phyloP scores from a whole-genome alignment of 2,329 filamentous ascomycete genomes.

The Aspergillus puulaauensis region DNA sequence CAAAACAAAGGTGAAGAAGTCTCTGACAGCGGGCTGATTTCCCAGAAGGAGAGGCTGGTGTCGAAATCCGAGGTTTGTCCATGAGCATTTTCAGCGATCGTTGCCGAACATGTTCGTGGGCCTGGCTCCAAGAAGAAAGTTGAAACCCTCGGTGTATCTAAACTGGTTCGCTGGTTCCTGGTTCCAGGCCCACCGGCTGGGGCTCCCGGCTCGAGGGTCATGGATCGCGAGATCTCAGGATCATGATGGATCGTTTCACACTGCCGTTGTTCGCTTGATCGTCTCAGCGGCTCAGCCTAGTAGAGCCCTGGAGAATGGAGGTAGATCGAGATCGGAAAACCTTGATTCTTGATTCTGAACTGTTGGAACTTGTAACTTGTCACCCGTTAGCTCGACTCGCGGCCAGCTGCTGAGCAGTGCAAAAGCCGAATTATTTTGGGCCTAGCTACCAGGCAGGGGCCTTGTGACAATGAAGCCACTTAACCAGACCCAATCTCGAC shows the following conservation, averaged over 20 bases:
- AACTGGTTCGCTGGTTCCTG: conserved; percentile 1
- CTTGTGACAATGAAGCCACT: background rate
- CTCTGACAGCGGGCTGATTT: background rate
- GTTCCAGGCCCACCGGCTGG: conserved; percentile 12
- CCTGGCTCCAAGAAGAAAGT: background rate
- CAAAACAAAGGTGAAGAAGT: background rate
- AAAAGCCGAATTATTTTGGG: background rate
- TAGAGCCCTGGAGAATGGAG: background rate
- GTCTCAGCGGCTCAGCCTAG: background rate
- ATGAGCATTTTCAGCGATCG: conserved; percentile 9
- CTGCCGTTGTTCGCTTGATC: conserved; percentile 1
- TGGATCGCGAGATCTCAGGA: background rate
- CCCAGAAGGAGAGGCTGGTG: background rate
- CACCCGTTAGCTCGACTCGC: background rate
- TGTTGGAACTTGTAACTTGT: too few species aligned
- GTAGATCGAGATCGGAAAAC: background rate
- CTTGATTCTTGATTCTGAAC: background rate
- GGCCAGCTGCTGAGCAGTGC: background rate
- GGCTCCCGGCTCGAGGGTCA: background rate
- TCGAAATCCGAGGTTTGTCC: conserved; percentile 4
- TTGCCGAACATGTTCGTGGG: conserved; percentile 18
- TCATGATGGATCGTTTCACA: conserved; percentile 4
- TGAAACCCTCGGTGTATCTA: background rate
- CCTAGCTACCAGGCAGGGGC: background rate
- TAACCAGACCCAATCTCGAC: background rate